These are phyloP conservation scores for Priceomyces castillae DNA, from an alignment of 805 yeast genomes.

Conservation along the genomic window DNA sequence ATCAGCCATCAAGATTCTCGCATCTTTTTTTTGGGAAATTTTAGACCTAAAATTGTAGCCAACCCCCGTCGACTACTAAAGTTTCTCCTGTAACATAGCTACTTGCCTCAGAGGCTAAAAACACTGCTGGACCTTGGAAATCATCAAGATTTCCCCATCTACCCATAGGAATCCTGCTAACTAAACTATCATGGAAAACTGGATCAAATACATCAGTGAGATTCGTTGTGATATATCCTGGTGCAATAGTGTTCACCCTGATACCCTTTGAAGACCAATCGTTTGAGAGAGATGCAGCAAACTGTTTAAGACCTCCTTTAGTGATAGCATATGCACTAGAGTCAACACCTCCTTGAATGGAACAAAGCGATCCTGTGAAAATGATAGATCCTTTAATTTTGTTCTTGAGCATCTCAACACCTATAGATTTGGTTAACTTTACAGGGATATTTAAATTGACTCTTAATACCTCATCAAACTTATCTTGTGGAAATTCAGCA, in stretches of 20 bases:
- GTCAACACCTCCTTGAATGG: constrained; percentile 41
- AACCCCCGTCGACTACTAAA: constrained; percentile 76
- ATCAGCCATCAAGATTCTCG: too few species aligned
- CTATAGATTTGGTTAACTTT: constrained; percentile 35
- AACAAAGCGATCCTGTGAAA: constrained; percentile 40
- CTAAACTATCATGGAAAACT: constrained; percentile 23
- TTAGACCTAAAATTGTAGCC: constrained; percentile 4
- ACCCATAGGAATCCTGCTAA: constrained; percentile 47
- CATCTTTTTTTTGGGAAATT: too few species aligned
- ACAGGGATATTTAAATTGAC: constrained; percentile 40
- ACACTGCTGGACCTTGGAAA: constrained; percentile 66
- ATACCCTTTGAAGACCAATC: constrained; percentile 50
- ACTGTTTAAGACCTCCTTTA: constrained; percentile 39
- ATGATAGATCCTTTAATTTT: constrained; percentile 37
- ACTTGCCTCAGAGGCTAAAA: constrained; percentile 65
- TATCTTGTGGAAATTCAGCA: constrained; percentile 34
- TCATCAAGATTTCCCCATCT: constrained; percentile 78
- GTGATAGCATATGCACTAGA: constrained; percentile 42
- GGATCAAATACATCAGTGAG: constrained; percentile 66
- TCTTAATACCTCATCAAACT: constrained; percentile 38
- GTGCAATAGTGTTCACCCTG: constrained; percentile 69
- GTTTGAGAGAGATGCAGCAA: constrained; percentile 38
- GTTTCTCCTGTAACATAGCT: constrained; percentile 77
- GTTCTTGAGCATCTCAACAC: constrained; percentile 32
- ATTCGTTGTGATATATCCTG: constrained; percentile 73